These are phyloP conservation scores for Mucor circinelloides DNA, from an alignment of 371 early-diverging fungal species.

Conservation along the genomic window DNA sequence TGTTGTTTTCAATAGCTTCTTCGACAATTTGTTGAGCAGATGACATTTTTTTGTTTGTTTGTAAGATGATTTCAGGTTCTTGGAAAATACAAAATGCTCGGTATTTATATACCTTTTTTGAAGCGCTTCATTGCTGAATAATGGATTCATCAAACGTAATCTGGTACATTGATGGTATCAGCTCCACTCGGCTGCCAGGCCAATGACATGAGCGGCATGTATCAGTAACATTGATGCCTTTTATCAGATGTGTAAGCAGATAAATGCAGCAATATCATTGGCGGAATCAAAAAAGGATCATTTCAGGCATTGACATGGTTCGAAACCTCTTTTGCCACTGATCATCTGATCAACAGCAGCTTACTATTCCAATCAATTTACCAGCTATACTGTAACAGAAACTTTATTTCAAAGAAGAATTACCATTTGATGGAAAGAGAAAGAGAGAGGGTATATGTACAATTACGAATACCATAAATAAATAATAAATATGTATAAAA, in stretches of 20 bases:
- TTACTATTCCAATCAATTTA: background rate
- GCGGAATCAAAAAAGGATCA: background rate
- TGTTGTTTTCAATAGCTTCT: conserved; percentile 7
- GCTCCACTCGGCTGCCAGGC: background rate
- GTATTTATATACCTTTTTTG: background rate
- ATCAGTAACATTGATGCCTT: background rate
- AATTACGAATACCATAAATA: conserved; percentile 4
- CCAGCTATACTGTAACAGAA: background rate
- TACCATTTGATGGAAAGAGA: background rate
- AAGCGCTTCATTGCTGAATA: background rate
- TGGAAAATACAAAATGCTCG: background rate
- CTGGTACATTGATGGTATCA: background rate
- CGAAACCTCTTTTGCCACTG: background rate
- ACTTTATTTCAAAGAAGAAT: background rate
- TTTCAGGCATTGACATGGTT: background rate
- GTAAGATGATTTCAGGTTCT: background rate
- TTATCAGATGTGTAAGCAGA: background rate
- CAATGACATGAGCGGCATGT: background rate
- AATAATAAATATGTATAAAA: conserved; percentile 3
- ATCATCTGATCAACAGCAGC: too few species aligned
- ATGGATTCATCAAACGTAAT: background rate
- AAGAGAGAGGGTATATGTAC: conserved; percentile 3
- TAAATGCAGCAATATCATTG: background rate
- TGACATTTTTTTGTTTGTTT: conserved; percentile 3
- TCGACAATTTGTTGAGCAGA: conserved; percentile 4